Evolutionary conservation across 495 filamentous ascomycete genomes (phyloP).

Genomic region (Diplogelasinospora grovesii): DNA sequence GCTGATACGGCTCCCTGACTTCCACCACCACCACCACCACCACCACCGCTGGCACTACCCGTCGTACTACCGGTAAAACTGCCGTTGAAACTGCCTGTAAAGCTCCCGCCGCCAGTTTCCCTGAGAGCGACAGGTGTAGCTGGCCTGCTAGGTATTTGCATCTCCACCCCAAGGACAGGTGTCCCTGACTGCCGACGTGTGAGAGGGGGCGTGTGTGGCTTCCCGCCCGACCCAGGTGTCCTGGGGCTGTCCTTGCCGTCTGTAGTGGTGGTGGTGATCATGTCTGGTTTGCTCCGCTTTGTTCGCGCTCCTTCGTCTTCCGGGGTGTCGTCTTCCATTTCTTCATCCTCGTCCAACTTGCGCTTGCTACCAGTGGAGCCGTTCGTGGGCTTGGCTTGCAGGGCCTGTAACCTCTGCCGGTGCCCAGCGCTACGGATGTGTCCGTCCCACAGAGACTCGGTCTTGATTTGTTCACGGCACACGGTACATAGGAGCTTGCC

Average conservation of each 20-base stretch:
- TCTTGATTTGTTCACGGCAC: constrained; percentile 54
- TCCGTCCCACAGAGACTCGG: constrained; percentile 53
- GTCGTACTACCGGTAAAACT: too few relatives aligned
- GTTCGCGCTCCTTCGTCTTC: constrained; percentile 33
- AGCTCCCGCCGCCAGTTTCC: constrained; percentile 5
- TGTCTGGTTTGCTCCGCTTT: constrained; percentile 37
- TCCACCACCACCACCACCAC: too few relatives aligned
- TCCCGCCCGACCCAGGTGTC: constrained; percentile 10
- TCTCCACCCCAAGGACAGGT: constrained; percentile 41
- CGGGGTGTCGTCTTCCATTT: constrained; percentile 21
- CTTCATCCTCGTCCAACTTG: constrained; percentile 36
- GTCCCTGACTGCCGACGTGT: constrained; percentile 30
- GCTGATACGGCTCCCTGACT: too few relatives aligned
- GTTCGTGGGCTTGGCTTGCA: constrained; percentile 3
- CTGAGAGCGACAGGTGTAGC: constrained; percentile 39
- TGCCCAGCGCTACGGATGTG: constrained; percentile 48
- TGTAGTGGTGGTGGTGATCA: constrained; percentile 8
- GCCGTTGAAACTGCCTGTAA: constrained; percentile 7
- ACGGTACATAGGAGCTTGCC: constrained; percentile 54
- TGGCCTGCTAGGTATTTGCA: constrained; percentile 50
- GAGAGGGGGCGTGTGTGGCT: constrained; percentile 28
- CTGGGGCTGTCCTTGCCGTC: background rate
- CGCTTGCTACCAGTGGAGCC: constrained; percentile 23
- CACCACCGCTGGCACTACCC: too few relatives aligned
- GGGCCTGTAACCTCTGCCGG: constrained; percentile 28